Percentiles rank a stretch among this genome's conserved stretches.
phyloP scores from a whole-genome alignment of 2,329 filamentous ascomycete species.

The Fusarium tupiense region DNA sequence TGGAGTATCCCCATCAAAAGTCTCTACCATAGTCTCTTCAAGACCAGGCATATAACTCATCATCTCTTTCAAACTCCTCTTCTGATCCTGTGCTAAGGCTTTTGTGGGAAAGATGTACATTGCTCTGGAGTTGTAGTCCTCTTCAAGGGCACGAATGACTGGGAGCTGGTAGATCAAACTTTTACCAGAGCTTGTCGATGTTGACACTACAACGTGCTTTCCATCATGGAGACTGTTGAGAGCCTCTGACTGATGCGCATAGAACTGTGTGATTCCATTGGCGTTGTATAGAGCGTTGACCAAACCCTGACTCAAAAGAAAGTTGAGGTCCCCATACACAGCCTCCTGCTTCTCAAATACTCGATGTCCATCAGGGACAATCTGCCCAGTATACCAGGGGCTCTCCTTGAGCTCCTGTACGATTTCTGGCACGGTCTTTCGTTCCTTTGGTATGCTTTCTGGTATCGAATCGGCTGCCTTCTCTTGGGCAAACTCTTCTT shows the following conservation, averaged over 20 bases:
- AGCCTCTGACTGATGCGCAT: slow-evolving; percentile 91
- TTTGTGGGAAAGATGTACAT: slow-evolving; percentile 99
- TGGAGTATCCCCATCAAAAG: slow-evolving; percentile 94
- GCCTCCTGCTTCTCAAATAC: slow-evolving; percentile 88
- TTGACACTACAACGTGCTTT: slow-evolving; percentile 89
- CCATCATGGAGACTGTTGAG: slow-evolving; percentile 88
- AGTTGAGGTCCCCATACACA: slow-evolving; percentile 84
- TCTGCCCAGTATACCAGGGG: slow-evolving; percentile 90
- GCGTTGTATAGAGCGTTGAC: slow-evolving; percentile 98
- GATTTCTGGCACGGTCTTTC: slow-evolving; percentile 85
- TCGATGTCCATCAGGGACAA: slow-evolving; percentile 91
- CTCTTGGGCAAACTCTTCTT: slow-evolving; percentile 43
- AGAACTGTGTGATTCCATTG: slow-evolving; percentile 84
- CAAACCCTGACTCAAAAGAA: slow-evolving; percentile 86
- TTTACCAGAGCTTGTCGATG: slow-evolving; percentile 96
- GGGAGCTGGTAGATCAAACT: slow-evolving; percentile 98
- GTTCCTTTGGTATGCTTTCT: slow-evolving; percentile 78
- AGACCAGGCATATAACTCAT: slow-evolving; percentile 82
- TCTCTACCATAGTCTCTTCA: slow-evolving; percentile 82
- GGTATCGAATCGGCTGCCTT: slow-evolving; percentile 63
- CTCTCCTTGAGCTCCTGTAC: slow-evolving; percentile 82
- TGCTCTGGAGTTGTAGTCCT: slow-evolving; percentile 78
- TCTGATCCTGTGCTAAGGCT: slow-evolving; percentile 93
- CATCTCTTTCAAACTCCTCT: slow-evolving; percentile 86
- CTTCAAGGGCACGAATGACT: slow-evolving; percentile 85